phyloP scores from a whole-genome alignment of 805 yeast genomes.

The Hanseniaspora nectarophila region DNA sequence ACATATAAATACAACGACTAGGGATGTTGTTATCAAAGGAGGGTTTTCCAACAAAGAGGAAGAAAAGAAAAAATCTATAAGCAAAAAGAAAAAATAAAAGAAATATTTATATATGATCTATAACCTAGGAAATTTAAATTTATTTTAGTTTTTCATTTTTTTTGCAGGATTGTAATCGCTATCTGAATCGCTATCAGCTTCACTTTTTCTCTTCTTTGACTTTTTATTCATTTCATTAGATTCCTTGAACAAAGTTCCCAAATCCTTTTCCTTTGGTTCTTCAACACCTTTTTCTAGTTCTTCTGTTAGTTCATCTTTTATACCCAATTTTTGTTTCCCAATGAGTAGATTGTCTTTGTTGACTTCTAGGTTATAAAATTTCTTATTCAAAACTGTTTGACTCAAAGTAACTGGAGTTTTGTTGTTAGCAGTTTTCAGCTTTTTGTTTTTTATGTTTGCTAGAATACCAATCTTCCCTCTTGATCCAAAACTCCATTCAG shows the following conservation, averaged over 20 bases:
- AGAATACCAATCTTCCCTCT: slow-evolving; percentile 36
- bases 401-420: slow-evolving; percentile 21
- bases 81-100: neutral
- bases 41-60: slow-evolving; percentile 26
- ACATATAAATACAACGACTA: slow-evolving; percentile 78
- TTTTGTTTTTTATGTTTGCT: slow-evolving; percentile 18
- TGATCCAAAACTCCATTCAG: slow-evolving; percentile 26
- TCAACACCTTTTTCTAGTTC: slow-evolving; percentile 21
- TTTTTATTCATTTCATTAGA: slow-evolving; percentile 6
- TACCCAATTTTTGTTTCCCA: slow-evolving; percentile 29
- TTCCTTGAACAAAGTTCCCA: slow-evolving; percentile 4
- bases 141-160: neutral
- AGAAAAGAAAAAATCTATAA: neutral
- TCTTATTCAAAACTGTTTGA: slow-evolving; percentile 23
- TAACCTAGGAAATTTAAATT: too few relatives aligned
- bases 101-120: neutral
- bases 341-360: slow-evolving; percentile 17
- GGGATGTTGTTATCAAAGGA: slow-evolving; percentile 68
- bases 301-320: slow-evolving; percentile 18
- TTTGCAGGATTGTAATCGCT: neutral
- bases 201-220: slow-evolving; percentile 2
- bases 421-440: slow-evolving; percentile 12
- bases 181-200: neutral
- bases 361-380: slow-evolving; percentile 18
- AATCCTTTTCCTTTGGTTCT: slow-evolving; percentile 8